Percentiles rank a stretch among this genome's conserved stretches.
Conservation (phyloP, 176 grass and related monocot genomes). For the Puccinellia tenuiflora region DNA sequence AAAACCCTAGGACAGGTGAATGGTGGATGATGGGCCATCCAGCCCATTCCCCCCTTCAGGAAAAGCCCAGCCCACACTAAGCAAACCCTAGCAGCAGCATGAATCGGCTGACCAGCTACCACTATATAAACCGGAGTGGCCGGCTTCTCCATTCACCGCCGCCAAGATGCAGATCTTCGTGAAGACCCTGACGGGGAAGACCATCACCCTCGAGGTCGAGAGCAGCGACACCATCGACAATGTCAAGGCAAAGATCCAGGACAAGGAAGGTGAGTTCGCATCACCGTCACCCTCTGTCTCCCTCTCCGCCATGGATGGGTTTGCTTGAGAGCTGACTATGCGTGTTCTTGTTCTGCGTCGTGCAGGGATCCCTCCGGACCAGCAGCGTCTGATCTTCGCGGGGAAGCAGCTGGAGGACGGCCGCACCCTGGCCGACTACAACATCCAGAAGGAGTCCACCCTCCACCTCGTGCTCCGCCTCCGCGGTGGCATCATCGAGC, state of each 20-base stretch:
- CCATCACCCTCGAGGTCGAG: conserved; percentile 98
- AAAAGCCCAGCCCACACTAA: neutral
- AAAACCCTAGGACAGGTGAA: no score
- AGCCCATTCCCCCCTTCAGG: no score
- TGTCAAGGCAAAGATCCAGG: conserved; percentile 99
- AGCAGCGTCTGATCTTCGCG: conserved; percentile 91
- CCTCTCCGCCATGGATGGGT: no score
- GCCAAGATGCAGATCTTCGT: conserved; percentile 97
- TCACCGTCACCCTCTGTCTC: neutral
- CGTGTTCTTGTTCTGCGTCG: neutral
- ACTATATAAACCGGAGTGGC: neutral
- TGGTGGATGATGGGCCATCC: no score
- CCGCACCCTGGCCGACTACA: conserved; percentile 86
- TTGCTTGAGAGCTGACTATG: no score
- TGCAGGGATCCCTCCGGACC: conserved; percentile 78
- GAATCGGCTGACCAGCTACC: neutral
- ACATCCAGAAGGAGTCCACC: conserved; percentile 98
- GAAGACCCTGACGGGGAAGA: conserved; percentile 94
- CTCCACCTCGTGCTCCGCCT: conserved; percentile 85
- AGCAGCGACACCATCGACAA: conserved; percentile 97
- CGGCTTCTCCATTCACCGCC: neutral
- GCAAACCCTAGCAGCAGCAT: neutral
- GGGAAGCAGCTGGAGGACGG: conserved; percentile 97
- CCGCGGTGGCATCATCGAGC: conserved; percentile 79
- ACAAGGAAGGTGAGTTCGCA: conserved; percentile 63